Conservation (phyloP, 768 basidiomycete species). For the Lyophyllum shimeji region DNA sequence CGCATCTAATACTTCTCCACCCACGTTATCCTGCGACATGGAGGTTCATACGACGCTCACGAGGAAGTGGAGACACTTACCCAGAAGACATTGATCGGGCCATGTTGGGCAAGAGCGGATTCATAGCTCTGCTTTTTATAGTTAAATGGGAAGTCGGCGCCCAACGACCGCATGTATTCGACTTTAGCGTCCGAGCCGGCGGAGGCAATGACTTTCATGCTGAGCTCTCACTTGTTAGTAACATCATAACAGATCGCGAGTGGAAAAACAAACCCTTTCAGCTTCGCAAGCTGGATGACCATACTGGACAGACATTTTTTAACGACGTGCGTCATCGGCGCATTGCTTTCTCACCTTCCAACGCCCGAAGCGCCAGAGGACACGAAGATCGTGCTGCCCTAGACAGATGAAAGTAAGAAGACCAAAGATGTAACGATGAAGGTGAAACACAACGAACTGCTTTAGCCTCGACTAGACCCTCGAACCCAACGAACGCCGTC, state of each 20-base stretch:
- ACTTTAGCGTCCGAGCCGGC: conserved; percentile 66
- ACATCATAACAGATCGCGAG: no score
- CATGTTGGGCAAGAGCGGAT: conserved; percentile 47
- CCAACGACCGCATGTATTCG: conserved; percentile 46
- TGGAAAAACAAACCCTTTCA: conserved; percentile 25
- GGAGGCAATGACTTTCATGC: conserved; percentile 57
- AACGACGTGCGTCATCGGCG: background rate
- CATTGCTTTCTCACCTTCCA: conserved; percentile 23
- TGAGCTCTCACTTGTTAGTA: no score
- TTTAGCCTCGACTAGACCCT: conserved; percentile 26
- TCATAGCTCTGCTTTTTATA: conserved; percentile 52
- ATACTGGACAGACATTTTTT: conserved; percentile 16
- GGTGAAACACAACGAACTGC: conserved; percentile 23
- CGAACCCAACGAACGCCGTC: conserved; percentile 32
- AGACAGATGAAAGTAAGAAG: background rate
- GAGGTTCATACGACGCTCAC: background rate
- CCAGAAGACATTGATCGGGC: conserved; percentile 51
- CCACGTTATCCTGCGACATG: conserved; percentile 40
- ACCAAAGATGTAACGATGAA: background rate
- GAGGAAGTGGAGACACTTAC: background rate
- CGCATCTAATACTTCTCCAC: conserved; percentile 41
- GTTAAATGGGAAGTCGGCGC: conserved; percentile 63
- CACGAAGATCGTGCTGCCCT: conserved; percentile 29
- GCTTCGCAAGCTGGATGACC: conserved; percentile 38
- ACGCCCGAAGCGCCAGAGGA: conserved; percentile 29